Evolutionary conservation across 2,329 filamentous ascomycete genomes (phyloP).

Genomic region (Calonectria henricotiae): DNA sequence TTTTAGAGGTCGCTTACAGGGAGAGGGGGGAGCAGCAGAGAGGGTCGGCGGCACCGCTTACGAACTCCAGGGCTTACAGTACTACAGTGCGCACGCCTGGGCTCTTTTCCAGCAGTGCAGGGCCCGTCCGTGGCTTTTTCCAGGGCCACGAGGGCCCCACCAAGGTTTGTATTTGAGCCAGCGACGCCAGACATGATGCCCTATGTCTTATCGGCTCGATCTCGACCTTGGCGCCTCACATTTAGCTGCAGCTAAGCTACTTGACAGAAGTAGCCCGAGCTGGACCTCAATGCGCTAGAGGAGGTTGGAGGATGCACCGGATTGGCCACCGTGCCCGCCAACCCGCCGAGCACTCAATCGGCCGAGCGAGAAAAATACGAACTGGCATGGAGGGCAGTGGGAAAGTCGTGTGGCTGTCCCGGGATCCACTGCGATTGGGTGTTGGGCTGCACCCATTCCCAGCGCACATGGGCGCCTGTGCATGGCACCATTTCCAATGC

Average conservation of each 20-base stretch:
- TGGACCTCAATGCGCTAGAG: constrained; percentile 6
- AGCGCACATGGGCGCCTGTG: constrained; percentile 24
- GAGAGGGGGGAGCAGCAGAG: background rate
- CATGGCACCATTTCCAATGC: constrained; percentile 34
- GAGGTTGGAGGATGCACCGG: background rate
- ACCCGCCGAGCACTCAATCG: constrained; percentile 36
- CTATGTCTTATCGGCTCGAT: background rate
- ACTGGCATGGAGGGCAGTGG: constrained; percentile 50
- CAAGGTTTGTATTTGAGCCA: background rate
- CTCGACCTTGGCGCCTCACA: constrained; percentile 15
- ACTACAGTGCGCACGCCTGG: background rate
- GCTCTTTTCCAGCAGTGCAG: constrained; percentile 19
- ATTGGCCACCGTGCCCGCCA: constrained; percentile 2
- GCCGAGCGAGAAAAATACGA: constrained; percentile 47
- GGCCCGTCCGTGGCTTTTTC: background rate
- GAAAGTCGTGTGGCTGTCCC: constrained; percentile 45
- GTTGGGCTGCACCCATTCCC: constrained; percentile 41
- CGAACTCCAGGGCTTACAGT: constrained; percentile 16
- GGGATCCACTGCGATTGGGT: constrained; percentile 40
- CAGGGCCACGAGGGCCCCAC: constrained; percentile 9
- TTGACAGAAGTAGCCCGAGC: constrained; percentile 22
- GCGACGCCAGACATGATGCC: background rate
- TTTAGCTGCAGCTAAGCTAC: constrained; percentile 23
- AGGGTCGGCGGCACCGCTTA: constrained; percentile 15
- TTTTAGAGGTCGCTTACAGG: constrained; percentile 25